Evolutionary conservation across 192 early-diverging fungal species (phyloP).

Genomic region (Coemansia sp.): DNA sequence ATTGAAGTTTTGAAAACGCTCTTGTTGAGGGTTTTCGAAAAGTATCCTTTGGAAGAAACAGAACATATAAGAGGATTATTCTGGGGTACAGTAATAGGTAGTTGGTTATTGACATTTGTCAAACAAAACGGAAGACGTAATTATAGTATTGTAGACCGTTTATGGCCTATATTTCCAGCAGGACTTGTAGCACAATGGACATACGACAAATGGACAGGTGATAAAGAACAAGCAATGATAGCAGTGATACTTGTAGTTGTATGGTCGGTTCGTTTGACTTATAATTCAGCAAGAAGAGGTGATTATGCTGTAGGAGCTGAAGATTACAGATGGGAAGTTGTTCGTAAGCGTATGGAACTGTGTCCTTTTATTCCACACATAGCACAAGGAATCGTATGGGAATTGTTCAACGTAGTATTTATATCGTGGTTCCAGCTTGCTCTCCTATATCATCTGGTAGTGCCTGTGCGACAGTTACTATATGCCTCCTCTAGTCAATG

Average conservation of each 20-base stretch:
- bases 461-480: conserved; percentile 17
- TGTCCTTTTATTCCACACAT: neutral
- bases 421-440: conserved; percentile 72
- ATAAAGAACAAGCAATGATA: conserved; percentile 38
- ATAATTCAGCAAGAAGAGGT: conserved; percentile 76
- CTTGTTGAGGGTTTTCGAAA: neutral
- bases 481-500: conserved; percentile 12
- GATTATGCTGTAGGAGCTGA: conserved; percentile 66
- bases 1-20: too few species aligned
- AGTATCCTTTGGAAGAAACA: conserved; percentile 11
- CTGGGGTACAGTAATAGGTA: conserved; percentile 17
- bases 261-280: conserved; percentile 77
- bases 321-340: conserved; percentile 75
- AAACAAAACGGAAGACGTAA: conserved; percentile 25
- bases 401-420: conserved; percentile 68
- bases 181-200: conserved; percentile 59
- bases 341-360: conserved; percentile 21
- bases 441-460: conserved; percentile 55
- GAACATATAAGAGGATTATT: conserved; percentile 12
- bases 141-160: conserved; percentile 65
- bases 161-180: conserved; percentile 75
- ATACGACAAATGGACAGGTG: conserved; percentile 27
- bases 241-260: conserved; percentile 54
- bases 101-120: conserved; percentile 29
- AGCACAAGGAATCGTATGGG: conserved; percentile 51